Percentiles rank a stretch among this genome's conserved stretches.
phyloP scores from a whole-genome alignment of 2,329 filamentous ascomycete species.

The Aureobasidium lini region DNA sequence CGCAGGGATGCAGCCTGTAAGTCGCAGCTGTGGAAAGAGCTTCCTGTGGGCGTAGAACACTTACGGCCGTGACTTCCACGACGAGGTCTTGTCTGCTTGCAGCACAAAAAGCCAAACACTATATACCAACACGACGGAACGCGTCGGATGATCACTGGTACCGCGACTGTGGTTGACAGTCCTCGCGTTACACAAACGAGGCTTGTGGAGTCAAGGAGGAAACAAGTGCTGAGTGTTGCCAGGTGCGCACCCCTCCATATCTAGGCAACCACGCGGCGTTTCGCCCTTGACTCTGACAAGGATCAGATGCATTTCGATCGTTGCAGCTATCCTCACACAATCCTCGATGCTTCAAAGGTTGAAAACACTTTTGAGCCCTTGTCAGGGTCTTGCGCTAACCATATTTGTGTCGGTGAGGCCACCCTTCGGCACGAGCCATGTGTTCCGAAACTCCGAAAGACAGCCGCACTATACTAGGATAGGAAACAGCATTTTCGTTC shows the following conservation, averaged over 20 bases:
- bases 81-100: background rate
- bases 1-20: background rate
- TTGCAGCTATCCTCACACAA: background rate
- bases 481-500: background rate
- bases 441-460: background rate
- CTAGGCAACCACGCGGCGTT: background rate
- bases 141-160: constrained; percentile 1
- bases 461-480: background rate
- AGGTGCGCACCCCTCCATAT: background rate
- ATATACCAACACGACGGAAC: background rate
- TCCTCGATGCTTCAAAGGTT: background rate
- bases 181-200: background rate
- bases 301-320: background rate
- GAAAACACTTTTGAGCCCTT: background rate
- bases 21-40: background rate
- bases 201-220: background rate
- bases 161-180: background rate
- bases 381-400: background rate
- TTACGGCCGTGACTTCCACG: background rate
- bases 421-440: background rate
- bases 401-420: background rate
- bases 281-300: background rate
- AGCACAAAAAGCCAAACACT: background rate
- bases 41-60: background rate
- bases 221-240: background rate